Evolutionary conservation across 176 grass and related monocot genomes (phyloP).

Genomic region (Carex scoparia): DNA sequence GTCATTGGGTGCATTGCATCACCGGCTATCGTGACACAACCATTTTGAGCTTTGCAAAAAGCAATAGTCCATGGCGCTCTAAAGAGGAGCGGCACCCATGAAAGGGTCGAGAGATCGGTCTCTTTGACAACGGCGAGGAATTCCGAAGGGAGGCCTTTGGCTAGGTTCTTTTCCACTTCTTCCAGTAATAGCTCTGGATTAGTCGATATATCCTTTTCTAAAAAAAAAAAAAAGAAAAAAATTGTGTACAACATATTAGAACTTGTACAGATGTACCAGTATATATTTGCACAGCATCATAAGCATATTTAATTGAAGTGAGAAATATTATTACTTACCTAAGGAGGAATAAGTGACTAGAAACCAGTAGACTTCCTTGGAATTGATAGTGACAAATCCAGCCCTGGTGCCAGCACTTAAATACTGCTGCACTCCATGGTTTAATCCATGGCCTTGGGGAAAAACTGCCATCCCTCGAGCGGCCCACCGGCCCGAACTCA

Average conservation of each 20-base stretch:
- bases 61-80: constrained; percentile 24
- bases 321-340: neutral
- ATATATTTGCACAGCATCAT: neutral
- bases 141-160: constrained; percentile 12
- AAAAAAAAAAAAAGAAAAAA: too few species aligned
- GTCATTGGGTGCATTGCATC: constrained; percentile 33
- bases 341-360: neutral
- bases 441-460: constrained; percentile 27
- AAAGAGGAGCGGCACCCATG: constrained; percentile 26
- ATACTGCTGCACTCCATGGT: neutral
- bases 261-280: neutral
- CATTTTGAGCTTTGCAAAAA: neutral
- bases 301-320: neutral
- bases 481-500: neutral
- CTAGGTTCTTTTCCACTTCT: constrained; percentile 15
- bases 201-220: neutral
- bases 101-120: neutral
- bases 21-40: constrained; percentile 7
- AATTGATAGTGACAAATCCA: neutral
- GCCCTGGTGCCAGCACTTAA: neutral
- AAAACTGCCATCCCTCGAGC: constrained; percentile 18
- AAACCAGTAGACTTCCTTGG: constrained; percentile 22
- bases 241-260: neutral
- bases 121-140: neutral
- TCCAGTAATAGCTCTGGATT: constrained; percentile 21